phyloP scores from a whole-genome alignment of 495 filamentous ascomycete species.

The Chaetomium fimeti region DNA sequence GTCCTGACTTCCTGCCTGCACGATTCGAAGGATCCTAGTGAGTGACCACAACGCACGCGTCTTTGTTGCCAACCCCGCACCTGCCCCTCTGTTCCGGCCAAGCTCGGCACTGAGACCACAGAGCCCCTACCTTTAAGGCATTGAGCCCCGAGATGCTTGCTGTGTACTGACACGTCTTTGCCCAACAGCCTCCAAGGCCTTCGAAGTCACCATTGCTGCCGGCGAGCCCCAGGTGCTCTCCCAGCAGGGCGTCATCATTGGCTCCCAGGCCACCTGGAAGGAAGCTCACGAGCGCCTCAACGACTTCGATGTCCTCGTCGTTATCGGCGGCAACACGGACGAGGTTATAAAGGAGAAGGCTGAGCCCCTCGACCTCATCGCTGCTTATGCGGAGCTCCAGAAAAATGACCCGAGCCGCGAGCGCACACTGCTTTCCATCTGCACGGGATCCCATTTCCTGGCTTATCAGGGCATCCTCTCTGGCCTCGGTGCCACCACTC shows the following conservation, averaged over 20 bases:
- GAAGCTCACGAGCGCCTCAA: constrained; percentile 62
- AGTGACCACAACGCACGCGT: constrained; percentile 28
- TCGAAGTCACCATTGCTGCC: constrained; percentile 68
- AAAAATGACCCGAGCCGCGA: constrained; percentile 64
- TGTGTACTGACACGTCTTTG: constrained; percentile 21
- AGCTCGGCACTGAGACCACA: neutral
- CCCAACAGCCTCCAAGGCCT: constrained; percentile 53
- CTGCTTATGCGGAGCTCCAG: constrained; percentile 65
- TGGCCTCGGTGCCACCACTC: constrained; percentile 72
- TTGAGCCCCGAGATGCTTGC: neutral
- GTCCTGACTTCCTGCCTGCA: constrained; percentile 59
- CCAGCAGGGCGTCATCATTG: constrained; percentile 71
- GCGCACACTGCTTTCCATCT: constrained; percentile 72
- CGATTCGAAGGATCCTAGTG: constrained; percentile 61
- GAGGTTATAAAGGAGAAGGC: constrained; percentile 55
- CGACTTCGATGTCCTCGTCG: constrained; percentile 69
- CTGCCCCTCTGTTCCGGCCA: neutral
- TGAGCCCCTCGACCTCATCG: constrained; percentile 63
- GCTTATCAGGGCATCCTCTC: constrained; percentile 68
- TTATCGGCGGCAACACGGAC: constrained; percentile 61
- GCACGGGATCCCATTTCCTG: constrained; percentile 71
- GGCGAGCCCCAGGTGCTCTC: constrained; percentile 57
- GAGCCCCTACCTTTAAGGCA: neutral
- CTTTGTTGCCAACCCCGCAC: constrained; percentile 17
- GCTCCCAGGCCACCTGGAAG: constrained; percentile 65